phyloP scores from a whole-genome alignment of 805 yeast genomes.

The Myxozyma lipomycoides region DNA sequence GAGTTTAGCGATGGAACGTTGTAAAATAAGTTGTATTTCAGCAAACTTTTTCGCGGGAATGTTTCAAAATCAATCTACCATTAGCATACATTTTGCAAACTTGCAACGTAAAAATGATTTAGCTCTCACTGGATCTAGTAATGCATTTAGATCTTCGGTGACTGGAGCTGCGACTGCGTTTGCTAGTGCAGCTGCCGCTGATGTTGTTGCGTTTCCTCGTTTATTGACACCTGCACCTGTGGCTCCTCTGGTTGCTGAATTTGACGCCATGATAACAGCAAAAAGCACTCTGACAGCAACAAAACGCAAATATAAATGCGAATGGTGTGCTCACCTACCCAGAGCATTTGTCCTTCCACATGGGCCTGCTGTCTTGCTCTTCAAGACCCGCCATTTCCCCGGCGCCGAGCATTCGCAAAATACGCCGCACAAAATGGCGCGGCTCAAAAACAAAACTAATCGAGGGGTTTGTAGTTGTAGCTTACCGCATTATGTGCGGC shows the following conservation, averaged over 20 bases:
- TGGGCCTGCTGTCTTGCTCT: no score
- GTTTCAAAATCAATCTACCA: constrained; percentile 56
- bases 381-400: no score
- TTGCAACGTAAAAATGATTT: not conserved
- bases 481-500: no score
- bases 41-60: constrained; percentile 58
- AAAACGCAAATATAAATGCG: not conserved
- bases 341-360: no score
- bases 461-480: no score
- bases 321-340: not conserved
- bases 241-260: not conserved
- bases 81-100: not conserved
- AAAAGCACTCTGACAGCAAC: not conserved
- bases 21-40: constrained; percentile 64
- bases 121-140: not conserved
- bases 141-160: not conserved
- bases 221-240: not conserved
- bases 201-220: not conserved
- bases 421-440: no score
- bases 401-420: no score
- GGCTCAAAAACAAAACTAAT: no score
- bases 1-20: constrained; percentile 55
- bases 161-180: not conserved
- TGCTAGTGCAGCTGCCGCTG: not conserved
- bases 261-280: not conserved